phyloP scores from a whole-genome alignment of 192 early-diverging fungal species.

The Backusella mclennaniae region DNA sequence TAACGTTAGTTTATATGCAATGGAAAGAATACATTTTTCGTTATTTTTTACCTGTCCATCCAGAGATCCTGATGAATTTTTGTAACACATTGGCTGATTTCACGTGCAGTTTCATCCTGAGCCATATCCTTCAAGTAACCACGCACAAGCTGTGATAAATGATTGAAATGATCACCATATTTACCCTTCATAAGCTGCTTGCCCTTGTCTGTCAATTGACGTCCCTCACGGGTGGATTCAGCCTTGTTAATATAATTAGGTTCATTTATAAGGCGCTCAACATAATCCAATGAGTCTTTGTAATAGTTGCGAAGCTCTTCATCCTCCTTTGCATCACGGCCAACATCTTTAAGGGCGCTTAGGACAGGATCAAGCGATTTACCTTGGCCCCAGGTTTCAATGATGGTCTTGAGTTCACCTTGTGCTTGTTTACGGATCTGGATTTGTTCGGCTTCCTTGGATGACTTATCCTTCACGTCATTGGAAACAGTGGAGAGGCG shows the following conservation, averaged over 20 bases:
- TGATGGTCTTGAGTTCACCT: constrained; percentile 37
- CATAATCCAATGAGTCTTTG: constrained; percentile 16
- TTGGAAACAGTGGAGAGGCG: constrained; percentile 11
- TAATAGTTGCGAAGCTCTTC: constrained; percentile 32
- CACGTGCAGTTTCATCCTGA: constrained; percentile 26
- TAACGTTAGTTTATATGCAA: background rate
- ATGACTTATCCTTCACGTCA: background rate
- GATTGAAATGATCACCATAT: constrained; percentile 28
- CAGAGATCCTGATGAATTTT: constrained; percentile 36
- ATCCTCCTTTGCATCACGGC: constrained; percentile 20
- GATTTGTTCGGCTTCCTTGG: constrained; percentile 11
- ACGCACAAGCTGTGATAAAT: constrained; percentile 21
- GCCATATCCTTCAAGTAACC: constrained; percentile 26
- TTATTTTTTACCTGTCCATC: constrained; percentile 28
- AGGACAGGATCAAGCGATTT: constrained; percentile 38
- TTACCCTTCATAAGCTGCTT: constrained; percentile 21
- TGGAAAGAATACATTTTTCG: background rate
- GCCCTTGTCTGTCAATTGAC: constrained; percentile 23
- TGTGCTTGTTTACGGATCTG: constrained; percentile 22
- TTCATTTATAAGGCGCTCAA: constrained; percentile 30
- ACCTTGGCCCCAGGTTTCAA: constrained; percentile 44
- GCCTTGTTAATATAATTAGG: constrained; percentile 33
- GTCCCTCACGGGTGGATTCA: constrained; percentile 26
- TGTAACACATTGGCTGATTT: constrained; percentile 29
- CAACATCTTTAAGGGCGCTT: constrained; percentile 25